Percentiles rank a stretch among this genome's conserved stretches.
These are phyloP conservation scores for Zymoseptoria ardabiliae DNA, from an alignment of 2,329 filamentous ascomycete species.

Conservation along the genomic window DNA sequence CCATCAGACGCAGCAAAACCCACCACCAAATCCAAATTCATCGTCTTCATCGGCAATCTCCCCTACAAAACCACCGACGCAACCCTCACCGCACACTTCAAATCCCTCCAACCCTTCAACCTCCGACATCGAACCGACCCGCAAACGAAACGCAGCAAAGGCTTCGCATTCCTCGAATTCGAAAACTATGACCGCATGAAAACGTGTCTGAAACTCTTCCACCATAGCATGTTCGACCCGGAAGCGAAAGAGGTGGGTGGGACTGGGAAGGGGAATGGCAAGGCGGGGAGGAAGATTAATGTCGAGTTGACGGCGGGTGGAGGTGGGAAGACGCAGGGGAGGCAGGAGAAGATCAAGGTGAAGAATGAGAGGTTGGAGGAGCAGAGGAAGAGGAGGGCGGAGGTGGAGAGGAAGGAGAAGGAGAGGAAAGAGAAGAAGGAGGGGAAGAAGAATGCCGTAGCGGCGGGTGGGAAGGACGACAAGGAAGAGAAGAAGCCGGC, in stretches of 20 bases:
- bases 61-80: constrained; percentile 72
- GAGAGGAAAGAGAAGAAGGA: constrained; percentile 36
- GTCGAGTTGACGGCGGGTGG: constrained; percentile 84
- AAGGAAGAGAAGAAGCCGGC: constrained; percentile 21
- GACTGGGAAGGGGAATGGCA: constrained; percentile 4
- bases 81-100: constrained; percentile 67
- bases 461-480: constrained; percentile 34
- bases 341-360: constrained; percentile 68
- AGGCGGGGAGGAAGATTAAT: constrained; percentile 61
- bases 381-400: constrained; percentile 49
- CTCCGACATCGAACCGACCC: constrained; percentile 69
- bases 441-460: constrained; percentile 22
- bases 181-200: constrained; percentile 81
- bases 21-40: constrained; percentile 54
- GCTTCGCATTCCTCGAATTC: constrained; percentile 86
- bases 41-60: constrained; percentile 81
- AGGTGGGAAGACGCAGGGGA: constrained; percentile 68
- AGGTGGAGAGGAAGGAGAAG: constrained; percentile 42
- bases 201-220: constrained; percentile 82
- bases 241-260: constrained; percentile 13
- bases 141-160: constrained; percentile 58
- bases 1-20: constrained; percentile 1
- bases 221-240: constrained; percentile 69
- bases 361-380: constrained; percentile 84
- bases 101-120: constrained; percentile 60